Base-by-base conservation (phyloP, 2,329 filamentous ascomycete genomes). In the Sphaerulina vaccinii region DNA sequence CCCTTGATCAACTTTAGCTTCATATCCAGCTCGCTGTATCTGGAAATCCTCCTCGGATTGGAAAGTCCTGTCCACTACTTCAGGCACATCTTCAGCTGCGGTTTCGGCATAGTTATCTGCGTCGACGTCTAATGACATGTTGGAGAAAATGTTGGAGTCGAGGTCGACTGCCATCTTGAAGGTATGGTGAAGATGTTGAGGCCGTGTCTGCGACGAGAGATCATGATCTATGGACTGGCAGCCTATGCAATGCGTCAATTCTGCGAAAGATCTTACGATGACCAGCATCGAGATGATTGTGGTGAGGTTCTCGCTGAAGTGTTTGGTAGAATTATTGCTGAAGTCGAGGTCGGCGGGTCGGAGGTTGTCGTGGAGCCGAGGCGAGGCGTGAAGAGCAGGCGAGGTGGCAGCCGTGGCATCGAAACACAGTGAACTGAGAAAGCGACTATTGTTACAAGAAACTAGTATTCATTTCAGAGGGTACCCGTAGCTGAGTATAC, bases 21-120 rank as follows among this genome's bases (percentile, higher is more conserved):
- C 40, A 50, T 70, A 71, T 4, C 44, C 41, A 7, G 51, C 60
- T 52, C 67, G 68, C 24, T 65, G 60, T 7, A 56, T 56, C 11
- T 61, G 58, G 42, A 68, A 70, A 24, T 62, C 63, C 35, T 59
- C 59, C 50, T 67, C 64, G 51, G 62, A 66, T 52, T 68, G 67
- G 45, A 63, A 63, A 1, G 65, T 69, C 27, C 68, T 62, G 7
- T 64, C 55, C 4, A 48, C 44, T 4, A 60, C 59, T 6, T 55
- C 46, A 1, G 62, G 57, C 11, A 50, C 48, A 27, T 67, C 65
- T 18, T 41, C 58, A 3, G 65, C 61, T 24, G 66, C 64, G 13
- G 61, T 56, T 15, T 62, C 61, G 8, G 65, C 66, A 48, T 69
- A 67, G 49, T 67, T 56, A 24, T 69, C 65, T 37, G 61, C 51